Evolutionary conservation across 192 early-diverging fungal genomes (phyloP).

Genomic region (Podila minutissima): DNA sequence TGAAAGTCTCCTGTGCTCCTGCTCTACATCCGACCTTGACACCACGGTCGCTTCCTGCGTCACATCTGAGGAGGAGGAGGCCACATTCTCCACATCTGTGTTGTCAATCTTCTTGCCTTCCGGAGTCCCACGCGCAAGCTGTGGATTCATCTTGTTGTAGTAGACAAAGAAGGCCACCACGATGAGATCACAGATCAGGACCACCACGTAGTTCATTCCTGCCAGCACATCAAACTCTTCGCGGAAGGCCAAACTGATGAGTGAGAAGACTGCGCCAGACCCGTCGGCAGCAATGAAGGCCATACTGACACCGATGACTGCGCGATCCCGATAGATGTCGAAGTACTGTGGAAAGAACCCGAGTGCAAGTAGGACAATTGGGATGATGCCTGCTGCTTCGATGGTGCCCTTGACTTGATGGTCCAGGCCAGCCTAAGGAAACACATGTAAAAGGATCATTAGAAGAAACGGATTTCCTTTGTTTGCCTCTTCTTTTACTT

Average conservation of each 20-base stretch:
- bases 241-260: slow-evolving; percentile 44
- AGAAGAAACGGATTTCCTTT: background rate
- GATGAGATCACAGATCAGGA: slow-evolving; percentile 34
- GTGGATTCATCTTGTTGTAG: slow-evolving; percentile 34
- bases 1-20: no score
- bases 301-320: slow-evolving; percentile 56
- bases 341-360: slow-evolving; percentile 60
- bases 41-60: no score
- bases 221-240: slow-evolving; percentile 32
- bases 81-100: background rate
- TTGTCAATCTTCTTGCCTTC: background rate
- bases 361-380: slow-evolving; percentile 46
- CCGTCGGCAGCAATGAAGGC: slow-evolving; percentile 55
- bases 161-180: slow-evolving; percentile 24
- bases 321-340: slow-evolving; percentile 43
- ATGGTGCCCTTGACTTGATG: slow-evolving; percentile 39
- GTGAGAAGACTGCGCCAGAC: slow-evolving; percentile 54
- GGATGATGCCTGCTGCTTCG: slow-evolving; percentile 54
- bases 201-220: slow-evolving; percentile 25
- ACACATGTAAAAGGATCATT: background rate
- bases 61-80: background rate
- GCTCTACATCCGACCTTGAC: no score
- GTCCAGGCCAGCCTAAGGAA: slow-evolving; percentile 26
- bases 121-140: background rate
- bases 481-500: background rate